Conservation (phyloP, 345 rosid genomes). For the Passiflora organensis region DNA sequence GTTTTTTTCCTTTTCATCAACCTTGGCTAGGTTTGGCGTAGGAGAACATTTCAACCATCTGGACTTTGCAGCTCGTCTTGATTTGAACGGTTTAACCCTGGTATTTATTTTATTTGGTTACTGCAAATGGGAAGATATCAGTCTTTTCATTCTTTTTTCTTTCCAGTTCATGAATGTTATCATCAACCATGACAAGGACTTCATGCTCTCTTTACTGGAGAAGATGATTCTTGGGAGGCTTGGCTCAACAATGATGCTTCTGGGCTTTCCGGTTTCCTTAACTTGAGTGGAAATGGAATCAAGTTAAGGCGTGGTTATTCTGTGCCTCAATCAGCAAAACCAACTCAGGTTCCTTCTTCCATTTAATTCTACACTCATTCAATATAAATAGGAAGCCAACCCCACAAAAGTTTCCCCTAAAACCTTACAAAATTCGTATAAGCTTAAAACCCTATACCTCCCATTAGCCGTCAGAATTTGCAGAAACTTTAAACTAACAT, state of each 20-base stretch:
- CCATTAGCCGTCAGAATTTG: too few relatives aligned
- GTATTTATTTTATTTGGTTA: constrained; percentile 39
- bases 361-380: too few relatives aligned
- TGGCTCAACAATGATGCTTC: constrained; percentile 83
- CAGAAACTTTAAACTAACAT: too few relatives aligned
- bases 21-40: constrained; percentile 75
- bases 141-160: too few relatives aligned
- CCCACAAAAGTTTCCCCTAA: too few relatives aligned
- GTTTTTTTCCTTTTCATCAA: background rate
- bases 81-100: constrained; percentile 73
- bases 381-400: too few relatives aligned
- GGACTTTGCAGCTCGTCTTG: constrained; percentile 97
- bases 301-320: constrained; percentile 94
- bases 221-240: constrained; percentile 95
- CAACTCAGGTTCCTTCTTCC: constrained; percentile 58
- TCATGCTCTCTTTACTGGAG: constrained; percentile 88
- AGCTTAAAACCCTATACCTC: too few relatives aligned
- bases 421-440: too few relatives aligned
- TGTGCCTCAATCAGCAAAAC: constrained; percentile 59
- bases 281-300: constrained; percentile 61
- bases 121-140: background rate
- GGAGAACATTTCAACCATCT: constrained; percentile 87
- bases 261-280: constrained; percentile 62
- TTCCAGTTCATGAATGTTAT: constrained; percentile 21
- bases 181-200: too few relatives aligned